Evolutionary conservation across 2,329 filamentous ascomycete genomes (phyloP), one percentile per base, ranked within the genome.

Genomic region (Thelonectria olida): DNA sequence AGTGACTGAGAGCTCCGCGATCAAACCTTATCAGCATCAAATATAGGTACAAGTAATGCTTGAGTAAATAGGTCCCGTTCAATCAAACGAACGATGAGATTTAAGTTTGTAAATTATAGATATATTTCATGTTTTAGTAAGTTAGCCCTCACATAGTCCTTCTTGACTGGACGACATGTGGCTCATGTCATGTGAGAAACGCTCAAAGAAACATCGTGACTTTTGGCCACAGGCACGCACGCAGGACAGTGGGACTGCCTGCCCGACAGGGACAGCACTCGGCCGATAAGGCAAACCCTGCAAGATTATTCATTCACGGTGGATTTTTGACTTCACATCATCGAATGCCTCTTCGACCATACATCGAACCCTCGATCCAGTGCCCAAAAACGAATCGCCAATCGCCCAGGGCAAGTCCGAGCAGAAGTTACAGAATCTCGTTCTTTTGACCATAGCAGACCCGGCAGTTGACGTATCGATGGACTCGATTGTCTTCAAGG

Each of bases 381-480:
- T 13, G 31, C 31, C 10, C 31, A 34, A 15, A 34, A 7, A 34
- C 31, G 15, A 15, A 15, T 15, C 10, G 31, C 31, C 31, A 34
- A 4, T 15, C 31, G 9, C 31, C 12, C 31, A 6, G 36, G 36
- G 4, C 36, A 39, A 39, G n/a, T 39, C 36, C 36, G 36, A 39
- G 9, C 36, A 13, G 36, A 20, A 17, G 17, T 39, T 6, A 17
- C 36, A 17, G 17, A 27, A 49, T 38, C 27, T 63, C 49, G 36
- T 54, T 58, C 66, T 82, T 84, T 61, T 84, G 80, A 3, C 77
- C 82, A 65, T 76, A 81, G 48, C 78, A 75, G 57, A 82, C 76
- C 36, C 77, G 75, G 20, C 77, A 77, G 41, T 80, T 78, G 38
- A 84, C 64, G 38, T 82, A 82, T 5, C 79, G 77, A 67, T 83